Base-by-base conservation (phyloP, 805 yeast genomes). In the Candida nitratophila region DNA sequence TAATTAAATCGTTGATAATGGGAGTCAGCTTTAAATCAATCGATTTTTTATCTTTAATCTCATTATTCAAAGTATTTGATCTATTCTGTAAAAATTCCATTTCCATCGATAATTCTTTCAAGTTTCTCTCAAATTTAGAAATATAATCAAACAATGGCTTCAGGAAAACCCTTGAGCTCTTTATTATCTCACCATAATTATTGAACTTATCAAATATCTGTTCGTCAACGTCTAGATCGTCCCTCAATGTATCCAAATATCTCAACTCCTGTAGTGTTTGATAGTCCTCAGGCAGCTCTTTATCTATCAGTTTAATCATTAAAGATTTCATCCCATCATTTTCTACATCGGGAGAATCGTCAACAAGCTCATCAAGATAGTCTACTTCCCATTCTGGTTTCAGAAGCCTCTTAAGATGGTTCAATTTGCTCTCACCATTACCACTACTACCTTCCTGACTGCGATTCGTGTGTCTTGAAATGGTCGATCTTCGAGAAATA, bases 1-100 rank as follows among this genome's bases (percentile, higher is more conserved):
- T 76, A 47, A 85, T 68, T 31, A 86, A 66, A 50, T 86, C 90
- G 33, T 83, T 73, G 1, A 89, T 81, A n/a, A 86, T 65, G 0
- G 96, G 95, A 17, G 84, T 78, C 45, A 89, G 72, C 42, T 69
- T 69, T 9, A 61, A 59, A 45, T 80, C 77, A 17, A 75, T 70
- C 29, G 63, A 53, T 16, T 73, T 69, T 40, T 83, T 76, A 34
- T 65, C 62, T 12, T 66, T 66, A 14, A 82, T 66, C 35, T 78
- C 68, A 19, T 61, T 52, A 34, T 75, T 71, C 36, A 84, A 59
- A 16, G 66, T 61, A 16, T 71, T 57, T 1, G 86, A 78, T 46
- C 78, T 70, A 6, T 66, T 58, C 51, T 81, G 83, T 31, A 84
- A 68, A 38, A 69, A 69, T 53, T 77, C 81, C 73, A 84, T 72